Base-by-base conservation (phyloP, 2,329 filamentous ascomycete species). In the Cryphonectria nitschkei region DNA sequence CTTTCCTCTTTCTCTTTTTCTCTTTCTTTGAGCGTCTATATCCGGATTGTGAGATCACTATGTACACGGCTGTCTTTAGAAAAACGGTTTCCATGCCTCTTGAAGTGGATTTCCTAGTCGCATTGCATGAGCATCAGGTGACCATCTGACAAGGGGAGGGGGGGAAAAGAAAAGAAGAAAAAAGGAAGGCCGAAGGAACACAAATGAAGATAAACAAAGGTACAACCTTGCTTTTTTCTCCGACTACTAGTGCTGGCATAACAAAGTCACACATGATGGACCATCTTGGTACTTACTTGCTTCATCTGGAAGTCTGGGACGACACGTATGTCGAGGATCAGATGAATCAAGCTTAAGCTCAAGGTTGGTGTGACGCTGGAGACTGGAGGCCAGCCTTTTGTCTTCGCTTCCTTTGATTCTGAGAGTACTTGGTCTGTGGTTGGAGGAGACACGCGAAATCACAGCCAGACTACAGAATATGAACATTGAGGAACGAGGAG, bases 191-290 rank as follows among this genome's bases (percentile, higher is more conserved):
- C 43, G n/a, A 11, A 50, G n/a, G 46, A 50, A 50, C 43, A 50
- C 43, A 3, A 50, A n/a, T n/a, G 13, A 32, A 56, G 13, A 32
- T 29, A 19, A 19, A 32, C 4, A n/a, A 61, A 58, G 19, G 19
- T 61, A 6, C 9, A 39, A 22, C 19, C 14, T 7, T 34, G 54
- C 43, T 39, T 65, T 50, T 19, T 43, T 16, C 9, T 43, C 26
- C 26, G 7, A 9, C 7, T 43, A 56, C 65, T 34, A 19, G 41
- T 26, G 29, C 60, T 65, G 62, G 66, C 69, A 71, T 68, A 41
- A 71, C 32, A 29, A 29, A 61, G 69, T 68, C 54, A 62, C 69
- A 68, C 69, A 71, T 68, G 66, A 68, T 65, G 69, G 66, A 56
- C 46, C 46, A 6, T n/a, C 32, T 37, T 16, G 3, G 13, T 16